phyloP scores from a whole-genome alignment of 768 basidiomycete genomes.

The Kwoniella dendrophila region DNA sequence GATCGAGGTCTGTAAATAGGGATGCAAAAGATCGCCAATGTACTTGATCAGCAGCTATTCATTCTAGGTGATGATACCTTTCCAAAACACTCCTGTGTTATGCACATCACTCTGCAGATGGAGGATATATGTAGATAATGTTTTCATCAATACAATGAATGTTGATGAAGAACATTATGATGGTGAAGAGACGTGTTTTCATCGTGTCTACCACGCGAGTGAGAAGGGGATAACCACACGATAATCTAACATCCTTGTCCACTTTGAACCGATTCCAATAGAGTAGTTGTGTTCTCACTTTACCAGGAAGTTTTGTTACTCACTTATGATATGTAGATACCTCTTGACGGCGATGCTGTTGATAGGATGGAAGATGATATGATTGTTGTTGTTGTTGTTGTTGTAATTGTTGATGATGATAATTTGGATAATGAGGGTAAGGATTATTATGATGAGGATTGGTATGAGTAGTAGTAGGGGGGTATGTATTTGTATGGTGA shows the following conservation, averaged over 20 bases:
- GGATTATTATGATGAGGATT: constrained; percentile 1
- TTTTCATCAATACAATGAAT: too few species aligned
- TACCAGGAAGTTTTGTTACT: too few species aligned
- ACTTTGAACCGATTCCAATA: not conserved
- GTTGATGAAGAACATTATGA: constrained; percentile 8
- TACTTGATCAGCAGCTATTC: too few species aligned
- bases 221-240: constrained; percentile 3
- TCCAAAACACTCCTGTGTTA: too few species aligned
- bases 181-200: constrained; percentile 22
- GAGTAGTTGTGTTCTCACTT: not conserved
- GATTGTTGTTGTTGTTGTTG: not conserved
- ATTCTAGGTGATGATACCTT: too few species aligned
- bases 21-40: too few species aligned
- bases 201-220: constrained; percentile 30
- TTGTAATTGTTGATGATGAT: not conserved
- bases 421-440: not conserved
- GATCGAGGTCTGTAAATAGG: not conserved
- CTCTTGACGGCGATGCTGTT: not conserved
- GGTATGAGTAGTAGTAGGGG: not conserved
- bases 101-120: too few species aligned
- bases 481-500: not conserved
- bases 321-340: constrained; percentile 7
- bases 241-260: not conserved
- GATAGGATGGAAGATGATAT: not conserved
- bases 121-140: too few species aligned